These are phyloP conservation scores for Trichoderma oligosporum DNA, from an alignment of 2,329 filamentous ascomycete genomes.

Conservation along the genomic window DNA sequence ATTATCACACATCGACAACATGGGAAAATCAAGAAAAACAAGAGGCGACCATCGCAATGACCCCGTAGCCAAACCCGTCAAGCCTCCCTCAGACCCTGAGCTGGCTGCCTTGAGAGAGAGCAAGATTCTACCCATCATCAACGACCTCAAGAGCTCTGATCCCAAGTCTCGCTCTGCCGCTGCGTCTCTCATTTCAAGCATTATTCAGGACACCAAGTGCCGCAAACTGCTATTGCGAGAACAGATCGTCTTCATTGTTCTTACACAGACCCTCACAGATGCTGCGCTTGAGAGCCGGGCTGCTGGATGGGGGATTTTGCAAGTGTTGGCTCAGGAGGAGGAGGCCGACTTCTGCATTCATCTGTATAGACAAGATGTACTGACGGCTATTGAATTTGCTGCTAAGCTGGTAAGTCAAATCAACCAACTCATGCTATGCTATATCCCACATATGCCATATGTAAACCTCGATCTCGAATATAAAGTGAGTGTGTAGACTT, in stretches of 20 bases:
- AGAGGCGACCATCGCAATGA: constrained; percentile 50
- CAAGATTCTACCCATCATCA: constrained; percentile 60
- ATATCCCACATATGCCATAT: no score
- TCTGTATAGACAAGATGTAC: constrained; percentile 57
- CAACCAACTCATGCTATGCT: neutral
- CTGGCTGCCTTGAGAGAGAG: constrained; percentile 59
- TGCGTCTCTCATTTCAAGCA: constrained; percentile 56
- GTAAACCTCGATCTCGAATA: no score
- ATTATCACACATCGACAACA: constrained; percentile 27
- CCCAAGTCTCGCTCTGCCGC: constrained; percentile 57
- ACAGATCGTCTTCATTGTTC: constrained; percentile 59
- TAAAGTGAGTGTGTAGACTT: neutral
- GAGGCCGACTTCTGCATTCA: constrained; percentile 65
- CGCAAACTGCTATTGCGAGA: constrained; percentile 64
- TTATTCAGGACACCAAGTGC: constrained; percentile 58
- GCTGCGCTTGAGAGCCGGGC: constrained; percentile 59
- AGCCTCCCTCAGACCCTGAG: constrained; percentile 60
- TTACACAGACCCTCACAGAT: constrained; percentile 63
- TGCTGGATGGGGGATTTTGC: constrained; percentile 65
- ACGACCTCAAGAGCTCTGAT: constrained; percentile 56
- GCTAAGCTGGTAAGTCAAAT: constrained; percentile 45
- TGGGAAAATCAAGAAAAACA: constrained; percentile 59
- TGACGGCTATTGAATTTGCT: constrained; percentile 58
- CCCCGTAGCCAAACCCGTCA: constrained; percentile 55
- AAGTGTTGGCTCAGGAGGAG: constrained; percentile 59